Base-by-base conservation (phyloP, 179 eudicot genomes). In the Pouteria campechiana region DNA sequence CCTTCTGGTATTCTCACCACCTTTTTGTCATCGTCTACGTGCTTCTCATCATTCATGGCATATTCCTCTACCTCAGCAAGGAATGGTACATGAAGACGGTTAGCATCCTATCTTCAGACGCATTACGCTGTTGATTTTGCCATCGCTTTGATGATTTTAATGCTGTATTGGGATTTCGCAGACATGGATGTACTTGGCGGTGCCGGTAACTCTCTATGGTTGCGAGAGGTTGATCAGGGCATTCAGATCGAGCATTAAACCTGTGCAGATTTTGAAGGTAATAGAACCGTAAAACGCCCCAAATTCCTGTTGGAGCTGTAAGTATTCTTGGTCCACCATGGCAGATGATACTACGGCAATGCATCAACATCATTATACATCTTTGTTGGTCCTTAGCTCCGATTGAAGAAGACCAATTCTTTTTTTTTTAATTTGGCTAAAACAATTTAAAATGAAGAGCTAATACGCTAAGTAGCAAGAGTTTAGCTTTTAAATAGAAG, bases 1-100 rank as follows among this genome's bases (percentile, higher is more conserved):
- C 79, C 44, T 73, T 73, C 35, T 73, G 79, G 79, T 73, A 73
- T 48, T 69, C 79, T 2, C 79, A 73, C 54, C 79, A 73, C 33
- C 58, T 73, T 11, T 73, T 73, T 37, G 49, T 73, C 50, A 62
- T 73, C 12, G 79, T 73, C 42, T 73, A 73, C 31, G 13, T 48
- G 22, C 46, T 61, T 37, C 79, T 73, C 47, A 55, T 73, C 18
- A 46, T 57, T 44, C 79, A 73, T 17, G 79, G 79, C 1, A 34
- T 57, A 52, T 47, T 69, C 65, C 67, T 73, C 21, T 73, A 69
- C 39, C 37, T 73, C 44, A 43, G 67, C 50, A 48, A 69, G 15
- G 53, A 69, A 1, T 69, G 73, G 75, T 65, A 61, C 67, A 65
- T 57, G 54, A 65, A 69, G 53, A 54, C 79, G 57, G 79, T 73